Percentiles rank a stretch among this genome's conserved stretches.
These are phyloP conservation scores for Mycena chlorophos DNA, from an alignment of 768 basidiomycete species.

Conservation along the genomic window DNA sequence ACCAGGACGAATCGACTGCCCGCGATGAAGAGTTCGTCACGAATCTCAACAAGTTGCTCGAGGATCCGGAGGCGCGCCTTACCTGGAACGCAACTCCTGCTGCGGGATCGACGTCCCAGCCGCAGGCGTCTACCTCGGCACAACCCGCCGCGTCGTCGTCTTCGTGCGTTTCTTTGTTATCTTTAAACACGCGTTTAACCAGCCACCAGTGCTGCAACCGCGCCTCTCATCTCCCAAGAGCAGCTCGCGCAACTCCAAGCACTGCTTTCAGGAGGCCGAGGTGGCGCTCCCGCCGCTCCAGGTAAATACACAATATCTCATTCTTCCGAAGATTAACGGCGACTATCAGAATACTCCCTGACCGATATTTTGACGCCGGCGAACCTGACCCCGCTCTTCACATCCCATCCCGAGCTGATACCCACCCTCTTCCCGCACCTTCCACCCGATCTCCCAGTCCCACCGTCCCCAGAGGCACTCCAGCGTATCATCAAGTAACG, in stretches of 20 bases:
- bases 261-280: slow-evolving; percentile 42
- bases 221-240: slow-evolving; percentile 46
- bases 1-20: slow-evolving; percentile 62
- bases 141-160: slow-evolving; percentile 37
- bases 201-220: slow-evolving; percentile 13
- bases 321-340: neutral
- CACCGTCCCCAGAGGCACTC: slow-evolving; percentile 68
- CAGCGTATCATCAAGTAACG: slow-evolving; percentile 65
- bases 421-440: slow-evolving; percentile 76
- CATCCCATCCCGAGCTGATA: slow-evolving; percentile 66
- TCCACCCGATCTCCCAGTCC: slow-evolving; percentile 71
- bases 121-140: slow-evolving; percentile 50
- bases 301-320: slow-evolving; percentile 28
- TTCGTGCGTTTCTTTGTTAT: slow-evolving; percentile 11
- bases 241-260: slow-evolving; percentile 64
- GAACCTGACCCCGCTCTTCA: slow-evolving; percentile 72
- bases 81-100: slow-evolving; percentile 50
- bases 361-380: slow-evolving; percentile 75
- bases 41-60: slow-evolving; percentile 70
- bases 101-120: slow-evolving; percentile 33
- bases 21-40: slow-evolving; percentile 73
- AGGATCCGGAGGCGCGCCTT: slow-evolving; percentile 62
- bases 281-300: slow-evolving; percentile 28
- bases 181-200: neutral
- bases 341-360: slow-evolving; percentile 58